Evolutionary conservation across 441 rosid species (phyloP).

Genomic region (Gossypium trilobum): DNA sequence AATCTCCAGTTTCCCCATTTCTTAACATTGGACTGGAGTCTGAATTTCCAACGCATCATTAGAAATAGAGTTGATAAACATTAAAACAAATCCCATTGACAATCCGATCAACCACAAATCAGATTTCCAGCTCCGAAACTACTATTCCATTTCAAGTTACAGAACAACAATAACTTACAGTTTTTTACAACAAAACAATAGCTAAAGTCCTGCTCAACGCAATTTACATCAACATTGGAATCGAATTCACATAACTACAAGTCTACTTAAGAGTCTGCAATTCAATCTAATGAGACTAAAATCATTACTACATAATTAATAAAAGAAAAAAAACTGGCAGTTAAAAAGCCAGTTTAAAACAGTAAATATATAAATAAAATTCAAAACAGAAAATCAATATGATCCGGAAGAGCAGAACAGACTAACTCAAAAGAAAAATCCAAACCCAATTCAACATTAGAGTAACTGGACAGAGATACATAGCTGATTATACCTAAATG

Average conservation of each 20-base stretch:
- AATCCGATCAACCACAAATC: background rate
- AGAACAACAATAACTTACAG: background rate
- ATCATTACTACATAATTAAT: background rate
- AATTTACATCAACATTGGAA: background rate
- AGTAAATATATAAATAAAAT: background rate
- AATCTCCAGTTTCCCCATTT: constrained; percentile 96
- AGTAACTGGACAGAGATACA: background rate
- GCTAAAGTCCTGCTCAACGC: background rate
- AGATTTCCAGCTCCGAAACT: background rate
- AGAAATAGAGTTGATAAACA: background rate
- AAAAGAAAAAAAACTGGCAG: background rate
- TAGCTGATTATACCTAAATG: background rate
- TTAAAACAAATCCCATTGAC: background rate
- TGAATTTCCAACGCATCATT: constrained; percentile 22
- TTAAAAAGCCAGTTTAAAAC: background rate
- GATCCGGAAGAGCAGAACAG: background rate
- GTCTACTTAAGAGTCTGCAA: background rate
- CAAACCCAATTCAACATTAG: constrained; percentile 2
- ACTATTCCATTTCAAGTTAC: background rate
- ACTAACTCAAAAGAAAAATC: background rate
- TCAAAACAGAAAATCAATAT: constrained; percentile 1
- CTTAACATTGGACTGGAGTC: constrained; percentile 91
- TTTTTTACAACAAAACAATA: background rate
- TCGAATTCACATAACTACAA: background rate
- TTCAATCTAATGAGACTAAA: background rate